Percentiles rank a stretch among this genome's conserved stretches.
Conservation (phyloP, 1,139 yeast genomes). For the Nakaseomyces uthaithaninus region DNA sequence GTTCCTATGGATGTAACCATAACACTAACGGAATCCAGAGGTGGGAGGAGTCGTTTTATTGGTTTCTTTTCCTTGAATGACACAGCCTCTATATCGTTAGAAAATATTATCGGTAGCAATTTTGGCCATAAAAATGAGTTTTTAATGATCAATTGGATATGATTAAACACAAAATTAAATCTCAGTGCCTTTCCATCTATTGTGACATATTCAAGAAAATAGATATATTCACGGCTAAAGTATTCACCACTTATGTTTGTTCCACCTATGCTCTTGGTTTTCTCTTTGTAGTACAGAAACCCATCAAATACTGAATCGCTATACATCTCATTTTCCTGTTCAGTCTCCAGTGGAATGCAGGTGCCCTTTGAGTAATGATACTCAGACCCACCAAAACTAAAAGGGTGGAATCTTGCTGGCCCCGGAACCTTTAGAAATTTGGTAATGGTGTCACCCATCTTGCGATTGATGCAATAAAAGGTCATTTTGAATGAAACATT, state of each 20-base stretch:
- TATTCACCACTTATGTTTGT: conserved; percentile 1
- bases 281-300: conserved; percentile 3
- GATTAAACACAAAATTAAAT: conserved; percentile 4
- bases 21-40: conserved; percentile 11
- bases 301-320: conserved; percentile 2
- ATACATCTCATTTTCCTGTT: not conserved
- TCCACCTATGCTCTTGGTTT: not conserved
- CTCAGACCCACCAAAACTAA: not conserved
- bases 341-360: not conserved
- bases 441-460: not conserved
- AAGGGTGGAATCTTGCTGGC: not conserved
- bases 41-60: conserved; percentile 9
- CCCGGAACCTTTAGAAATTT: not conserved
- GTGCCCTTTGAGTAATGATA: conserved; percentile 4
- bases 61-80: conserved; percentile 6
- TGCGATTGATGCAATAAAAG: conserved; percentile 8
- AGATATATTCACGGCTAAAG: conserved; percentile 1
- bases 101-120: conserved; percentile 12
- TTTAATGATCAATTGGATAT: conserved; percentile 6
- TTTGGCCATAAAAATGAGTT: conserved; percentile 6
- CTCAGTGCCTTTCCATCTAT: not conserved
- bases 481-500: conserved; percentile 3
- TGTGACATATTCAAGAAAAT: not conserved
- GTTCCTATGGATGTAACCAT: conserved; percentile 17
- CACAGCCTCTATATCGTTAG: conserved; percentile 7